Conservation (phyloP, 176 grass and related monocot genomes). For the Oryza coarctata region DNA sequence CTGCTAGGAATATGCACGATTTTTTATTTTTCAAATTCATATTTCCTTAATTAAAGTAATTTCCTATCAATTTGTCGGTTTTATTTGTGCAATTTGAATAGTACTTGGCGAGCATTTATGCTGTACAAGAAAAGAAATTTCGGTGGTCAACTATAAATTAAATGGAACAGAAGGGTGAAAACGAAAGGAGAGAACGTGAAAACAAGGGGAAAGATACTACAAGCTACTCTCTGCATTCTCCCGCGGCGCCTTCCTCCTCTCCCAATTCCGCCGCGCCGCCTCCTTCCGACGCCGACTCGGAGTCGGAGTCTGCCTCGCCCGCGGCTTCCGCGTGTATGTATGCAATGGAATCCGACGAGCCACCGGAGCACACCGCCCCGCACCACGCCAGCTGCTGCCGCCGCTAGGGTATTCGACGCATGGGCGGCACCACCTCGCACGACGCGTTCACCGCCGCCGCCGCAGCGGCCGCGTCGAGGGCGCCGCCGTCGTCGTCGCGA, state of each 20-base stretch:
- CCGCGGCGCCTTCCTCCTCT: neutral
- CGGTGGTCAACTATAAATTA: neutral
- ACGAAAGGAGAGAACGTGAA: neutral
- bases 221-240: constrained; percentile 30
- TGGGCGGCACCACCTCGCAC: constrained; percentile 69
- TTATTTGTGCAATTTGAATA: neutral
- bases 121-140: neutral
- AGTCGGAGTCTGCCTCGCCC: neutral
- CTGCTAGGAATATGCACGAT: too few species aligned
- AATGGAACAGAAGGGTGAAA: neutral
- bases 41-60: too few species aligned
- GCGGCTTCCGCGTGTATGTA: neutral
- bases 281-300: neutral
- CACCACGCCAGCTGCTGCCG: neutral
- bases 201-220: neutral
- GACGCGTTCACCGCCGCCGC: constrained; percentile 36
- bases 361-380: constrained; percentile 20
- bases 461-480: constrained; percentile 17
- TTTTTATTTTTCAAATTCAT: too few species aligned
- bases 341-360: constrained; percentile 53
- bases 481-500: neutral
- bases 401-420: constrained; percentile 38
- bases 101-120: neutral
- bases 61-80: neutral
- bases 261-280: neutral